Conservation (phyloP, 495 filamentous ascomycete species). For the Penicillium paradoxum region DNA sequence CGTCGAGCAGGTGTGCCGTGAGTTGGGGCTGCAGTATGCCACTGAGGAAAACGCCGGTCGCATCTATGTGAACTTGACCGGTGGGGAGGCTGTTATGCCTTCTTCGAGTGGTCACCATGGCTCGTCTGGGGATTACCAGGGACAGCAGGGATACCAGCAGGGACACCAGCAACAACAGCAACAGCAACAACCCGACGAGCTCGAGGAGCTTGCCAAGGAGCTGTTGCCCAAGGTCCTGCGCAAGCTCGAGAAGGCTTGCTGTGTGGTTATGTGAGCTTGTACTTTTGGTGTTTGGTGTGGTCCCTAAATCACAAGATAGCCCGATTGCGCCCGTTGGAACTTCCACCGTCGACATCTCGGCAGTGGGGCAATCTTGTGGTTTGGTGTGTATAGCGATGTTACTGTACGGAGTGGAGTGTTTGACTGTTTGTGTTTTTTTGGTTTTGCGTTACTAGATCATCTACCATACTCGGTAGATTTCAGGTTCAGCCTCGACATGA, state of each 20-base stretch:
- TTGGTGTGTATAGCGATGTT: too few species aligned
- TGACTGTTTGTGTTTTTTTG: not conserved
- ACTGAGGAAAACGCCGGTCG: slow-evolving; percentile 85
- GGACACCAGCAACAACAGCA: slow-evolving; percentile 33
- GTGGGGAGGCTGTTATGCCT: slow-evolving; percentile 54
- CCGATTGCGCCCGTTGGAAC: too few species aligned
- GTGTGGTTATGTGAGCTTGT: slow-evolving; percentile 67
- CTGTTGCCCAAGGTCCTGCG: slow-evolving; percentile 54
- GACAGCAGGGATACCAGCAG: slow-evolving; percentile 3
- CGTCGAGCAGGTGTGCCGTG: slow-evolving; percentile 77
- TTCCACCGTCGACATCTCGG: too few species aligned
- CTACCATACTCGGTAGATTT: not conserved
- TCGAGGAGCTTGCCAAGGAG: slow-evolving; percentile 61
- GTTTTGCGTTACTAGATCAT: not conserved
- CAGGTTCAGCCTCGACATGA: not conserved
- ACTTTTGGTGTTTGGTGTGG: not conserved
- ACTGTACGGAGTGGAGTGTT: not conserved
- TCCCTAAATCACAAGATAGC: too few species aligned
- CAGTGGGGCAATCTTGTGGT: too few species aligned
- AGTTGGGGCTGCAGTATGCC: slow-evolving; percentile 72
- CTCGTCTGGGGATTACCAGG: not conserved
- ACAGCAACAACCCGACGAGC: slow-evolving; percentile 53
- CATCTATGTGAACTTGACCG: slow-evolving; percentile 68
- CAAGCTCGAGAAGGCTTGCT: slow-evolving; percentile 66
- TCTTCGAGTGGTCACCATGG: slow-evolving; percentile 35